Evolutionary conservation across 2,329 filamentous ascomycete genomes (phyloP), one percentile per base, ranked within the genome.

Genomic region (Ascochyta lentis): DNA sequence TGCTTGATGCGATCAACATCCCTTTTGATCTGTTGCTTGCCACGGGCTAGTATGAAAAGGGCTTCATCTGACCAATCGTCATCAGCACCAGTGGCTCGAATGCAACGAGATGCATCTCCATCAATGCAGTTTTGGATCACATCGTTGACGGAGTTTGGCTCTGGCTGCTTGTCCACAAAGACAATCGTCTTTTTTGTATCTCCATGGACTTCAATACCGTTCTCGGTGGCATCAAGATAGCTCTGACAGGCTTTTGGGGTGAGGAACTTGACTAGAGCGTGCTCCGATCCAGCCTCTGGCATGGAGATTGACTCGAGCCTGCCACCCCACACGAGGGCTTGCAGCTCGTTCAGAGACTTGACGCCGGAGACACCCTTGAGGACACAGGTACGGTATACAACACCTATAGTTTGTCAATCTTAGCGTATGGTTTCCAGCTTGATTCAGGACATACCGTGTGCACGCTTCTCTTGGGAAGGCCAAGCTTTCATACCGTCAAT

Each of bases 1-100:
- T 78, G 76, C 48, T 77, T 63, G 52, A 83, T 76, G 29, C 74
- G 70, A 57, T 83, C 81, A 4, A 83, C 65, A 52, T 77, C 76
- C 9, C 80, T 76, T 58, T 74, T 73, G 15, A 45, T 41, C 38
- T 65, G 56, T 12, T 62, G 58, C 16, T 68, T 76, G 6, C 70
- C 69, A 33, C 67, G 66, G 4, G 78, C 79, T 8, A 81, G 52
- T 39, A 73, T 71, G 54, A 69, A 55, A 34, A 82, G 66, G 12
- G 68, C 63, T 6, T 41, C 54, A 56, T 79, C 76, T 12, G 62
- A 69, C 65, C 76, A 73, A 16, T 78, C 72, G 35, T 77, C 69
- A 15, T 78, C 74, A 5, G 76, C 76, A 8, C 76, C 77, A 6
- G 77, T 65, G 19, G 76, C 78, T 42, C 78, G 77, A 13, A 84